phyloP scores from a whole-genome alignment of 164 flowering plant genomes.

The Magnolia changhungtana region DNA sequence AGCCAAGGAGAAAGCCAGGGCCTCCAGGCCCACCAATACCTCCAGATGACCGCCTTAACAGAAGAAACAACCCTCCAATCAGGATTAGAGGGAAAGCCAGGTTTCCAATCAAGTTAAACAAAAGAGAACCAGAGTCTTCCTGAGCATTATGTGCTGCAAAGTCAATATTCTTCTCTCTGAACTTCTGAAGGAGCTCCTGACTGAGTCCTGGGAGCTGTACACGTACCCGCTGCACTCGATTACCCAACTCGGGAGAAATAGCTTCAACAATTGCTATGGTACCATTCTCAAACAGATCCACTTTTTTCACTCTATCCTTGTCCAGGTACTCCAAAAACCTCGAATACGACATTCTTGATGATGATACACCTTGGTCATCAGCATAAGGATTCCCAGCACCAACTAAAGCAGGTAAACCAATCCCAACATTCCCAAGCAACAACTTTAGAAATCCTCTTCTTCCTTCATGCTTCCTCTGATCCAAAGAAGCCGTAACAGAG shows the following conservation, averaged over 20 bases:
- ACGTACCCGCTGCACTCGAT: slow-evolving; percentile 82
- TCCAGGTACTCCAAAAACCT: slow-evolving; percentile 88
- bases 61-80: slow-evolving; percentile 83
- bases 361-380: slow-evolving; percentile 93
- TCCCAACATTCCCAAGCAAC: slow-evolving; percentile 72
- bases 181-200: slow-evolving; percentile 88
- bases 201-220: slow-evolving; percentile 92
- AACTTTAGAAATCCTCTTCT: slow-evolving; percentile 75
- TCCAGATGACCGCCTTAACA: slow-evolving; percentile 78
- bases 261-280: slow-evolving; percentile 97
- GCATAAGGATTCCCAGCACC: slow-evolving; percentile 67
- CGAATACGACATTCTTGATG: slow-evolving; percentile 93
- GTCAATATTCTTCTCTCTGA: slow-evolving; percentile 90
- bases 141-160: slow-evolving; percentile 93
- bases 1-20: slow-evolving; percentile 74
- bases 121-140: slow-evolving; percentile 77
- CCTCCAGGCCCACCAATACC: slow-evolving; percentile 99
- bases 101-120: slow-evolving; percentile 77
- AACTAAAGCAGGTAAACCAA: slow-evolving; percentile 50
- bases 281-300: slow-evolving; percentile 91
- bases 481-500: slow-evolving; percentile 52
- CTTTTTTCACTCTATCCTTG: slow-evolving; percentile 72
- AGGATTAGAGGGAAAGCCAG: slow-evolving; percentile 78
- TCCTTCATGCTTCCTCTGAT: slow-evolving; percentile 49
- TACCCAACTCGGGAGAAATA: slow-evolving; percentile 81